These are phyloP conservation scores for Volutella citrinella DNA, from an alignment of 2,329 filamentous ascomycete species.

Conservation along the genomic window DNA sequence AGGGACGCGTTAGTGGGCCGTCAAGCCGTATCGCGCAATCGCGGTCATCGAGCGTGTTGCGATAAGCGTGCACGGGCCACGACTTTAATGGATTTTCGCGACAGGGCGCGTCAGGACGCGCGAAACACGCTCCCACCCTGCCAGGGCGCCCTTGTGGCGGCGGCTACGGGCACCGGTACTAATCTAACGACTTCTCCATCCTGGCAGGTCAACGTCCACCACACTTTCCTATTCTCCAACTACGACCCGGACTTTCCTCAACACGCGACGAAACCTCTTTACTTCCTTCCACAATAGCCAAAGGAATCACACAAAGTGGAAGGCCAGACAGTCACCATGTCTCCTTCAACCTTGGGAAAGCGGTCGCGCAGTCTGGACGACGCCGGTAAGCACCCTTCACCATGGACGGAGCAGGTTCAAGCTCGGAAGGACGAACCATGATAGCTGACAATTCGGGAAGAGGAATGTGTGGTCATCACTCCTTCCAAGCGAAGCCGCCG, in stretches of 20 bases:
- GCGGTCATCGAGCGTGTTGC: no score
- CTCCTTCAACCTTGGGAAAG: slow-evolving; percentile 33
- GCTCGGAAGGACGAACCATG: slow-evolving; percentile 5
- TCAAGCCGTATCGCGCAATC: no score
- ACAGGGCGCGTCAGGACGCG: slow-evolving; percentile 31
- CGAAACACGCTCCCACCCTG: slow-evolving; percentile 21
- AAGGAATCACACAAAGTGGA: no score
- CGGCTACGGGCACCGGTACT: slow-evolving; percentile 19
- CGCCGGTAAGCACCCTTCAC: slow-evolving; percentile 25
- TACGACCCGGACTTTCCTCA: no score
- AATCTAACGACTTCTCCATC: slow-evolving; percentile 18
- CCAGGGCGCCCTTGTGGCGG: no score
- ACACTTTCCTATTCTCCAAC: slow-evolving; percentile 5
- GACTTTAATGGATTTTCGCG: slow-evolving; percentile 29
- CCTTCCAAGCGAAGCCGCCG: slow-evolving; percentile 48
- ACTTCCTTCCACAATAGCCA: no score
- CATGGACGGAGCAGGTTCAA: slow-evolving; percentile 2
- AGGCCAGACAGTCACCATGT: slow-evolving; percentile 28
- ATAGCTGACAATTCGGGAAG: slow-evolving; percentile 17
- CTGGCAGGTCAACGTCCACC: slow-evolving; percentile 9
- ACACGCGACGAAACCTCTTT: no score
- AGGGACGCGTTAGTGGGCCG: no score
- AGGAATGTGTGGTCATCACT: no score
- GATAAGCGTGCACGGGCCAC: slow-evolving; percentile 29
- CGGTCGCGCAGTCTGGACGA: slow-evolving; percentile 28